Base-by-base conservation (phyloP, 2,329 filamentous ascomycete genomes). In the Nemania sp. region DNA sequence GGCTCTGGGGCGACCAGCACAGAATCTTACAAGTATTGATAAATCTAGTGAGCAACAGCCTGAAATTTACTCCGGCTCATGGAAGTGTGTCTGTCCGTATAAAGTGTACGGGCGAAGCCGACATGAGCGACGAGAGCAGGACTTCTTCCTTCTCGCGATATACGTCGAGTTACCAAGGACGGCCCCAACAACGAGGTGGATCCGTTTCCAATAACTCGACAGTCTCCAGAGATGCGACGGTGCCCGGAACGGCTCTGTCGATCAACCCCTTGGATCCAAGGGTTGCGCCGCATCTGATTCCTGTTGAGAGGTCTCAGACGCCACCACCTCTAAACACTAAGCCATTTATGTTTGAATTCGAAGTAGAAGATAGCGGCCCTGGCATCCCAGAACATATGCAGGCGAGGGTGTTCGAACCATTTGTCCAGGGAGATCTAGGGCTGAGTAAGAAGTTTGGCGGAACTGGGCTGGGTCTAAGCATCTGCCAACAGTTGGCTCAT, bases 21-120 rank as follows among this genome's bases (percentile, higher is more conserved):
- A 83, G 93, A 46, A 95, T 97, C 40, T 78, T 96, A 25, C 93
- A 97, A 73, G 90, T 97, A n/a, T 85, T 97, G 48, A 97, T 96
- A 79, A 96, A 96, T 71, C 80, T 97, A 34, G 91, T 96, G 48
- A 93, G 90, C 75, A 97, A 97, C 77, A 91, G 90, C 73, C 78
- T 97, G 45, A 97, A 97, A 73, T 97, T 97, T 71, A 97, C 93
- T 0, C 90, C 91, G 0, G 75, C 85, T 6, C 87, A 87, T 1
- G 92, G 92, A 7, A 88, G 81, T 32, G 90, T 97, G 2, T 83
- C 87, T 25, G 83, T 97, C 9, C 85, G 87, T 7, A 92, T 97
- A 59, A 86, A 85, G 65, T 96, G 91, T 68, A 67, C 90, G 0
- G 84, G 87, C 7, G 89, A 91, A 69, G 74, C 80, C 1, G 83